Evolutionary conservation across 352 stramenopile species (phyloP), one percentile per base, ranked within the genome.

Genomic region (Phytophthora hibernalis): DNA sequence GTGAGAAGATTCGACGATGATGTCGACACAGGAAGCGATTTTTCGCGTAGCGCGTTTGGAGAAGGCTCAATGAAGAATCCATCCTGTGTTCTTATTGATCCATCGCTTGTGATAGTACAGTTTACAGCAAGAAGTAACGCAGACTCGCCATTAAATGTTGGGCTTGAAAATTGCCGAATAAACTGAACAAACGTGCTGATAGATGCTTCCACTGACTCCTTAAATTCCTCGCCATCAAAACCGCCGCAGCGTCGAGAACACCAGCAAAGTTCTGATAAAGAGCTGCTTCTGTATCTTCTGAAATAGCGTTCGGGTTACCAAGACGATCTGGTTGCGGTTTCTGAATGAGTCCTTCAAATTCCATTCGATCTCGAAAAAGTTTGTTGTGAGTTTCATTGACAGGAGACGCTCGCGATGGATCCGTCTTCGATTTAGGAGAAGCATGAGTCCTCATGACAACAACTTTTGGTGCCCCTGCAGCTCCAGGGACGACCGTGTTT

Each of bases 161-260:
- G 45, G 9, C 26, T 70, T 1, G 85, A 88, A 49, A 93, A 95
- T 21, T 82, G 75, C 31, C 90, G 68, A 49, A 97, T 91, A 64
- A 95, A 97, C 1, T 53, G 54, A 18, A 90, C 75, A 43, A 97
- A 89, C 12, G 75, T 65, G 4, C 69, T 65, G 9, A 98, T 76
- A 1, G 91, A 98, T n/a, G 68, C 61, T 45, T 98, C 92, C 15
- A 96, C 85, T 0, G 85, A 93, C 22, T 83, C 81, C 91, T 72
- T n/a, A 98, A 72, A 37, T 97, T 96, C 3, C 86, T 75, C 11
- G 91, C 95, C 91, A 98, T 98, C 13, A 98, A 73, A 13, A 97
- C 90, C 2, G 90, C 76, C 11, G 88, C 84, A 15, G 89, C 85
- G 43, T 97, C 79, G 16, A 98, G 66, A 16, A 97, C 68, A 9